These are phyloP conservation scores for Noccaea bulbosa DNA, from an alignment of 345 rosid species.

Conservation along the genomic window DNA sequence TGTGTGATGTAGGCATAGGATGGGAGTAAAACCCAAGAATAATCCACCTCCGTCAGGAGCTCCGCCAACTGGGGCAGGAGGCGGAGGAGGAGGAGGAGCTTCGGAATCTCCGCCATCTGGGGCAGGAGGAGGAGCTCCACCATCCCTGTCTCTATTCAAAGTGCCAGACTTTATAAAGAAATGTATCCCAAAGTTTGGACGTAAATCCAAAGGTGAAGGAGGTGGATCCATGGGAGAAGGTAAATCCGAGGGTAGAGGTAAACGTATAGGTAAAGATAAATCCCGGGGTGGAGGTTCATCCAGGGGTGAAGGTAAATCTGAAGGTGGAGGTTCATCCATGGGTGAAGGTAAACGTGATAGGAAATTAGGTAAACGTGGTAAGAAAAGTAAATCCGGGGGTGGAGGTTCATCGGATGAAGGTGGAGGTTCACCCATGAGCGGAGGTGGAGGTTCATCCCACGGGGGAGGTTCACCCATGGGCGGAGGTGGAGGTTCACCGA, in stretches of 20 bases:
- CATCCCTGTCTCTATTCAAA: not conserved
- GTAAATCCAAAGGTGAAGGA: not conserved
- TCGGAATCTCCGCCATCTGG: not conserved
- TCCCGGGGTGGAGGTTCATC: not conserved
- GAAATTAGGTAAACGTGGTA: too few species aligned
- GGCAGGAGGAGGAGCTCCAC: not conserved
- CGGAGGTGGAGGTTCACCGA: not conserved
- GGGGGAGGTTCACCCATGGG: not conserved
- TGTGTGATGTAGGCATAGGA: conserved; percentile 31
- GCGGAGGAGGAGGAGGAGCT: not conserved
- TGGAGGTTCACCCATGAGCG: not conserved
- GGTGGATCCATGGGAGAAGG: not conserved
- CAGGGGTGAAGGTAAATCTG: not conserved
- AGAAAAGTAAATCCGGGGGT: not conserved
- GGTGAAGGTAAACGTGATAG: too few species aligned
- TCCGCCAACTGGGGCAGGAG: conserved; percentile 23
- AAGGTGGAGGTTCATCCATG: not conserved
- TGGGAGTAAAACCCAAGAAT: conserved; percentile 24
- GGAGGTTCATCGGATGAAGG: not conserved
- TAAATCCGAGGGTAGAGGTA: not conserved
- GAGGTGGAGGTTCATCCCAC: not conserved
- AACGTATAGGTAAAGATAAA: not conserved
- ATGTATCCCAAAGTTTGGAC: not conserved
- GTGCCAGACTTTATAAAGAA: conserved; percentile 7
- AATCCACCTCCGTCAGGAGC: conserved; percentile 34